Evolutionary conservation across 257 asterid species (phyloP).

Genomic region (Capsicum chinense): DNA sequence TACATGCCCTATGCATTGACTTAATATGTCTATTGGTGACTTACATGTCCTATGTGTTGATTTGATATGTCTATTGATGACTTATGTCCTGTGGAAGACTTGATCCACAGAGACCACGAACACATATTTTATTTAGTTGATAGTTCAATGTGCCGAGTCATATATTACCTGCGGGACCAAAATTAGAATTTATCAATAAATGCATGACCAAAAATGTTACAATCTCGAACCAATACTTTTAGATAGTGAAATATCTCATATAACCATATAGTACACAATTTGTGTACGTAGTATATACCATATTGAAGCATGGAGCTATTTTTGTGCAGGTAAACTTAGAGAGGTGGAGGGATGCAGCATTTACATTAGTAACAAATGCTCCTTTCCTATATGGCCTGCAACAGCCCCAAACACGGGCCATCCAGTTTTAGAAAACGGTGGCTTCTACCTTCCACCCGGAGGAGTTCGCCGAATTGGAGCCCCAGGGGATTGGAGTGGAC

Average conservation of each 20-base stretch:
- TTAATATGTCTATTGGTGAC: no score
- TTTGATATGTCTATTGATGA: no score
- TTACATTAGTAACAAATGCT: slow-evolving; percentile 73
- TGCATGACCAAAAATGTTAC: no score
- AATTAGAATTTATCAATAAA: neutral
- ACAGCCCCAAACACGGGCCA: slow-evolving; percentile 73
- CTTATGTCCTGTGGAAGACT: no score
- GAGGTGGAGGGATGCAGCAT: slow-evolving; percentile 55
- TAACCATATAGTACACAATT: neutral
- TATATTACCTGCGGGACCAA: neutral
- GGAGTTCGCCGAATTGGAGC: slow-evolving; percentile 35
- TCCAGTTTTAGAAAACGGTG: slow-evolving; percentile 68
- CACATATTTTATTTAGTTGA: neutral
- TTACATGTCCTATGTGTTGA: no score
- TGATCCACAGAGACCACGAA: neutral
- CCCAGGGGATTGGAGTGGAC: slow-evolving; percentile 79
- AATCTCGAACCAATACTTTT: neutral
- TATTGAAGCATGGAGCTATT: neutral
- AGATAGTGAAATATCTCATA: neutral
- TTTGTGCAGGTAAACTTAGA: slow-evolving; percentile 20
- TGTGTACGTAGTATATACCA: neutral
- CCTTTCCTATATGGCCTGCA: slow-evolving; percentile 87
- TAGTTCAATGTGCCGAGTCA: neutral
- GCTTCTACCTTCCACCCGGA: slow-evolving; percentile 68
- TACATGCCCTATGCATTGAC: no score